A percentile compares a stretch with the other conserved stretches of the same genome.
These are phyloP conservation scores for Curvularia sp. DNA, from an alignment of 2,329 filamentous ascomycete genomes.

Conservation along the genomic window DNA sequence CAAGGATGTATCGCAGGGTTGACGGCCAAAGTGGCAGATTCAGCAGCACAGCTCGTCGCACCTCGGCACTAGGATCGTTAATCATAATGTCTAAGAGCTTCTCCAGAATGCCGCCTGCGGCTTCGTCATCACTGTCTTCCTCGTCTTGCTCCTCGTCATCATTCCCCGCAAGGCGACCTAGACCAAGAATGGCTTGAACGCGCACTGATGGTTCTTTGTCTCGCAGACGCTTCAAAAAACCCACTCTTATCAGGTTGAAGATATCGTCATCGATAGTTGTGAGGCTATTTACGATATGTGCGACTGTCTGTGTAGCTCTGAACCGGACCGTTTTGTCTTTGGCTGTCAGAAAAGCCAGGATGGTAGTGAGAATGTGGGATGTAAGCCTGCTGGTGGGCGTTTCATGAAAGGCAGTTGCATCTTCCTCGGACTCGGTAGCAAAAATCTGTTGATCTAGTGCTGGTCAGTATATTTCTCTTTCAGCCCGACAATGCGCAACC, in stretches of 20 bases:
- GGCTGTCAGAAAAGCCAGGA: conserved; percentile 77
- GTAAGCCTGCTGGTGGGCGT: conserved; percentile 84
- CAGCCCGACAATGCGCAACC: not conserved
- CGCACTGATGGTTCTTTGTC: conserved; percentile 95
- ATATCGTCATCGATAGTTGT: conserved; percentile 91
- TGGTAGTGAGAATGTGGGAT: conserved; percentile 72
- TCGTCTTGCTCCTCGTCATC: conserved; percentile 67
- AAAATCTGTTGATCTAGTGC: conserved; percentile 41
- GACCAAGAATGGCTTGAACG: conserved; percentile 86
- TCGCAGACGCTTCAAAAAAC: conserved; percentile 81
- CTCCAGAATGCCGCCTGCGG: conserved; percentile 73
- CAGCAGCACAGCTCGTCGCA: conserved; percentile 83
- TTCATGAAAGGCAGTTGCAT: conserved; percentile 75
- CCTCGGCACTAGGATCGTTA: conserved; percentile 93
- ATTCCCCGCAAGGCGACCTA: conserved; percentile 79
- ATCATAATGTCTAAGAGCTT: conserved; percentile 88
- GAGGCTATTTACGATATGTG: conserved; percentile 90
- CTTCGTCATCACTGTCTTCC: conserved; percentile 72
- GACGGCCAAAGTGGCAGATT: conserved; percentile 87
- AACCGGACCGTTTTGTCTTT: conserved; percentile 96
- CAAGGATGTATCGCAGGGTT: conserved; percentile 85
- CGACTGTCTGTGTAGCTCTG: conserved; percentile 85
- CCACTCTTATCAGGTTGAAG: conserved; percentile 80
- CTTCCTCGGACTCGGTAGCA: conserved; percentile 62
- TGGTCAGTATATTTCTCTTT: conserved; percentile 17